A percentile compares a stretch with the other conserved stretches of the same genome.
phyloP scores from a whole-genome alignment of 345 rosid genomes.

The Barbarea vulgaris region DNA sequence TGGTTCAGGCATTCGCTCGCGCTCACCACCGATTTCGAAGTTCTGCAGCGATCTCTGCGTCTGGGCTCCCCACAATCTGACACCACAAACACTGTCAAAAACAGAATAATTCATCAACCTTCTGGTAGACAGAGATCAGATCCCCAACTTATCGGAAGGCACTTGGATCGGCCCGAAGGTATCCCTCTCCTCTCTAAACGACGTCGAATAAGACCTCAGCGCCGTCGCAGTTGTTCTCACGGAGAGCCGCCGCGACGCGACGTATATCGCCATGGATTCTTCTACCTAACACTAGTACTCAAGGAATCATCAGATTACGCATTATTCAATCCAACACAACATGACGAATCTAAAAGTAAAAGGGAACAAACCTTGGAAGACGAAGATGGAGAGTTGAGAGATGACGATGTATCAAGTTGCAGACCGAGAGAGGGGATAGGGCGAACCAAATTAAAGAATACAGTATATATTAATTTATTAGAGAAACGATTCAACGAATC shows the following conservation, averaged over 20 bases:
- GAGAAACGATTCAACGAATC: slow-evolving; percentile 15
- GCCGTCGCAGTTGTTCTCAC: slow-evolving; percentile 47
- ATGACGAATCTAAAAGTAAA: background rate
- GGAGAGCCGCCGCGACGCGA: slow-evolving; percentile 65
- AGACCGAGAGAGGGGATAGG: slow-evolving; percentile 20
- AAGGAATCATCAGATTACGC: slow-evolving; percentile 1
- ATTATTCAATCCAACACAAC: background rate
- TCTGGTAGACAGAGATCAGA: slow-evolving; percentile 17
- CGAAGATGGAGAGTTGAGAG: slow-evolving; percentile 26
- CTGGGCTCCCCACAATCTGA: slow-evolving; percentile 96
- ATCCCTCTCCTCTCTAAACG: slow-evolving; percentile 87
- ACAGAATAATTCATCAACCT: background rate
- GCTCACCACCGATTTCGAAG: slow-evolving; percentile 91
- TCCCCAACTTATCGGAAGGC: slow-evolving; percentile 72
- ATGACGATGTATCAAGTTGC: slow-evolving; percentile 25
- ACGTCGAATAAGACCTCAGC: slow-evolving; percentile 57
- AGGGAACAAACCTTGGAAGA: slow-evolving; percentile 11
- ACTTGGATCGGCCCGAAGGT: slow-evolving; percentile 93
- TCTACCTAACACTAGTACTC: slow-evolving; percentile 20
- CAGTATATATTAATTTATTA: background rate
- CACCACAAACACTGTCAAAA: slow-evolving; percentile 9
- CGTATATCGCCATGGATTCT: slow-evolving; percentile 56
- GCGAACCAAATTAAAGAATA: background rate
- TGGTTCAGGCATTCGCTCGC: slow-evolving; percentile 94
- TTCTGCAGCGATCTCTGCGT: slow-evolving; percentile 95